phyloP scores from a whole-genome alignment of 495 filamentous ascomycete species.

The Neurospora sp. region DNA sequence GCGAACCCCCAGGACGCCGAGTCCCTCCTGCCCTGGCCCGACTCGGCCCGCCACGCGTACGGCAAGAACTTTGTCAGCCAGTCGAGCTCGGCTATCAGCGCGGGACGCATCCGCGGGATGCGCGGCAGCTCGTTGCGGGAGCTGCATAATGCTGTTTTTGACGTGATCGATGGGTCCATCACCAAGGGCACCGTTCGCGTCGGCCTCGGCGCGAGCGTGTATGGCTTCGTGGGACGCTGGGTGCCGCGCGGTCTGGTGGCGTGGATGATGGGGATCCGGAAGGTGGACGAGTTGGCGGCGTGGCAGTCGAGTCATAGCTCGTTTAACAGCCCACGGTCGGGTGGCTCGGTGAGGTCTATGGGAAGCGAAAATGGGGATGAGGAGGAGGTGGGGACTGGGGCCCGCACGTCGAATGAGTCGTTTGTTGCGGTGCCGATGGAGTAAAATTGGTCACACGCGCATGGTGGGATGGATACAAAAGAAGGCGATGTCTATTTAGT shows the following conservation, averaged over 20 bases:
- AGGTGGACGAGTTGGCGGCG: slow-evolving; percentile 37
- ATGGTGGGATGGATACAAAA: slow-evolving; percentile 18
- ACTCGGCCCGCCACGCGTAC: slow-evolving; percentile 40
- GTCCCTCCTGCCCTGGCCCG: slow-evolving; percentile 51
- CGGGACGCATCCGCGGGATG: slow-evolving; percentile 33
- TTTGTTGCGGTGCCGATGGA: slow-evolving; percentile 22
- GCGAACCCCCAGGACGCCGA: slow-evolving; percentile 39
- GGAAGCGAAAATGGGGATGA: slow-evolving; percentile 19
- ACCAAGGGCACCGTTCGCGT: slow-evolving; percentile 53
- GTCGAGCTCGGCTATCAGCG: slow-evolving; percentile 32
- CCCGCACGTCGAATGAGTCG: slow-evolving; percentile 8
- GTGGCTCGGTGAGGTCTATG: not conserved
- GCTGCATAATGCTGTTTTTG: slow-evolving; percentile 78
- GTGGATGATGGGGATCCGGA: slow-evolving; percentile 78
- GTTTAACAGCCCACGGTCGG: slow-evolving; percentile 16
- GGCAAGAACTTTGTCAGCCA: slow-evolving; percentile 47
- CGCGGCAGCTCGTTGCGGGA: slow-evolving; percentile 61
- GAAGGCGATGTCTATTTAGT: not conserved
- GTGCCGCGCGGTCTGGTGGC: slow-evolving; percentile 67
- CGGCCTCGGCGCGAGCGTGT: slow-evolving; percentile 69
- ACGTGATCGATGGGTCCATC: slow-evolving; percentile 52
- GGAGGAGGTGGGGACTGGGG: not conserved
- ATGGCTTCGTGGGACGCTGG: slow-evolving; percentile 79
- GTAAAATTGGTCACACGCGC: not conserved
- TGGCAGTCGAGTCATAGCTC: slow-evolving; percentile 23